Percentiles rank a stretch among this genome's conserved stretches.
phyloP scores from a whole-genome alignment of 352 stramenopile species.

The Globisporangium echinulatum region DNA sequence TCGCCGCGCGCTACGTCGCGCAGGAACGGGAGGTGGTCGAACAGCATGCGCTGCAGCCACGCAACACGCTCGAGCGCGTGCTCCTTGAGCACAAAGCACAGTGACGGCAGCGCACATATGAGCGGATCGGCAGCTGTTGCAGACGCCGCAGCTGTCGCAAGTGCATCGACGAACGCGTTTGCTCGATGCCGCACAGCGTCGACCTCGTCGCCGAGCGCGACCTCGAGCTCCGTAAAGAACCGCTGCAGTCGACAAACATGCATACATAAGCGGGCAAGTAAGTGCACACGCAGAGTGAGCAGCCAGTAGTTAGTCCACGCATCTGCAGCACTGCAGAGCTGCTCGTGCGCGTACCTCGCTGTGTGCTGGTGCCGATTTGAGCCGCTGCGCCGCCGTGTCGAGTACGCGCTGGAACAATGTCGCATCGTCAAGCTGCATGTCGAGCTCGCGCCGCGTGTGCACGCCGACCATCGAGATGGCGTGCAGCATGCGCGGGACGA shows the following conservation, averaged over 20 bases:
- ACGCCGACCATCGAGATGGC: conserved; percentile 12
- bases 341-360: neutral
- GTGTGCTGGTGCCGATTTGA: neutral
- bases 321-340: neutral
- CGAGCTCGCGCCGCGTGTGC: conserved; percentile 18
- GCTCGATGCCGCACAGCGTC: conserved; percentile 25
- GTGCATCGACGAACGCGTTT: conserved; percentile 29
- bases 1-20: conserved; percentile 13
- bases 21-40: conserved; percentile 35
- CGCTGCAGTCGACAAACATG: conserved; percentile 13
- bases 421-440: conserved; percentile 16
- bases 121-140: conserved; percentile 16
- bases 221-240: conserved; percentile 35
- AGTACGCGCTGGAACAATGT: conserved; percentile 23
- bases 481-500: conserved; percentile 19
- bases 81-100: conserved; percentile 42
- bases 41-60: conserved; percentile 26
- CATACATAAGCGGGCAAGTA: neutral
- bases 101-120: conserved; percentile 26
- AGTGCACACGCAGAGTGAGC: neutral
- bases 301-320: neutral
- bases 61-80: conserved; percentile 28
- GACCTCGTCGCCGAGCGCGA: conserved; percentile 29
- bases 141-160: conserved; percentile 19
- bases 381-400: conserved; percentile 8